Evolutionary conservation across 2,329 filamentous ascomycete genomes (phyloP), one percentile per base, ranked within the genome.

Genomic region (Alternaria sp.): DNA sequence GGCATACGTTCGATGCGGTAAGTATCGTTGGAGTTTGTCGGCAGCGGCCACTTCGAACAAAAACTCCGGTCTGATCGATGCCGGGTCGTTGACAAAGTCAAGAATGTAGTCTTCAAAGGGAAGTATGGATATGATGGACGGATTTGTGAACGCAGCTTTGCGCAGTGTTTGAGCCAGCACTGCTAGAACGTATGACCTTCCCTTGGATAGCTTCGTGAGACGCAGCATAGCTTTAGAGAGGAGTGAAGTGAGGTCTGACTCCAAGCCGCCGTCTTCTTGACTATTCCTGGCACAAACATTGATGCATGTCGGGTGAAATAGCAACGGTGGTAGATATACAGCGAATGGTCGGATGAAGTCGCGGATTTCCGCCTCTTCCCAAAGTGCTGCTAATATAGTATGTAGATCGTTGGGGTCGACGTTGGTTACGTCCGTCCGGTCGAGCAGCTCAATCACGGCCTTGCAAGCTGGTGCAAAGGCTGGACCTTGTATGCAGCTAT

Each of bases 351-450:
- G 79, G 12, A 79, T 78, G 62, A 82, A 84, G 43, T 84, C 82
- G 52, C 83, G 78, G 50, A 80, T 80, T 59, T 84, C 83, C 2
- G 82, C 69, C 60, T 84, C 82, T 32, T 79, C 79, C 81, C 81
- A 84, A n/a, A 84, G 70, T 3, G 76, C 75, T 40, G 78, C 68
- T 20, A 80, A 48, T 0, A 71, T 52, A 22, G 57, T 38, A 41
- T 68, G 64, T 4, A 79, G 54, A 5, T 74, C 69, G 3, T 60
- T 20, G 1, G 62, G 36, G 8, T 63, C 32, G 12, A 70, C 45
- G 0, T 56, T 48, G 2, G 50, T 28, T 2, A 56, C 36, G 2
- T 68, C 46, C 0, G 43, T 60, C 2, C 45, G 56, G 18, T 77
- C 66, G 1, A 81, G 51, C 0, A 75, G 62, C 0, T 43, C 27